These are phyloP conservation scores for Blechomonas ayalai DNA, from an alignment of 208 protist genomes.

Conservation along the genomic window DNA sequence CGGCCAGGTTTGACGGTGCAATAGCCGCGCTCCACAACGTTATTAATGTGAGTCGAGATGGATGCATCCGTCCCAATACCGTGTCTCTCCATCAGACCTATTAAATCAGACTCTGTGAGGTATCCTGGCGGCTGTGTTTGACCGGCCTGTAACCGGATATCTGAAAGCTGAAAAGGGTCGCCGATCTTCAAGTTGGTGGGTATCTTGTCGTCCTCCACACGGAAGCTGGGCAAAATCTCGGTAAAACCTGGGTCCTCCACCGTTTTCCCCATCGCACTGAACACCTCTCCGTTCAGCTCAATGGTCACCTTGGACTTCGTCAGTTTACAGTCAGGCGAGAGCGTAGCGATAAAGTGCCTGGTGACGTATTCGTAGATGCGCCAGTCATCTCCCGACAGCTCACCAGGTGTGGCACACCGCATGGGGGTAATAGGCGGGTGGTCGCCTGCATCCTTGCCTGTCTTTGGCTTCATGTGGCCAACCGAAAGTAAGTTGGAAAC, in stretches of 20 bases:
- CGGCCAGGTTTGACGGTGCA: conserved; percentile 74
- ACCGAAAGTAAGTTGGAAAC: conserved; percentile 49
- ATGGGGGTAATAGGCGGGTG: conserved; percentile 91
- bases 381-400: conserved; percentile 82
- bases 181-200: conserved; percentile 50
- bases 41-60: conserved; percentile 98
- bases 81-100: conserved; percentile 96
- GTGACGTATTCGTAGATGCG: conserved; percentile 86
- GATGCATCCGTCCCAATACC: conserved; percentile 99
- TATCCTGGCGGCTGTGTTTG: conserved; percentile 92
- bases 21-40: conserved; percentile 91
- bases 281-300: conserved; percentile 71
- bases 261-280: conserved; percentile 59
- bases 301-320: conserved; percentile 65
- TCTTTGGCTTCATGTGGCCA: conserved; percentile 67
- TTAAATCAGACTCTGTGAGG: conserved; percentile 97
- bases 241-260: conserved; percentile 85
- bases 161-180: conserved; percentile 70
- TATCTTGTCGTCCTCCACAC: conserved; percentile 71
- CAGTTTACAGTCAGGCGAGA: conserved; percentile 75
- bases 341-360: conserved; percentile 83
- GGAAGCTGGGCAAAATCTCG: conserved; percentile 65
- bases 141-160: conserved; percentile 68
- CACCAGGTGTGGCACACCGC: conserved; percentile 39
- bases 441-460: conserved; percentile 84